These are phyloP conservation scores for Trametes sp. DNA, from an alignment of 1,284 basidiomycete genomes.

Conservation along the genomic window DNA sequence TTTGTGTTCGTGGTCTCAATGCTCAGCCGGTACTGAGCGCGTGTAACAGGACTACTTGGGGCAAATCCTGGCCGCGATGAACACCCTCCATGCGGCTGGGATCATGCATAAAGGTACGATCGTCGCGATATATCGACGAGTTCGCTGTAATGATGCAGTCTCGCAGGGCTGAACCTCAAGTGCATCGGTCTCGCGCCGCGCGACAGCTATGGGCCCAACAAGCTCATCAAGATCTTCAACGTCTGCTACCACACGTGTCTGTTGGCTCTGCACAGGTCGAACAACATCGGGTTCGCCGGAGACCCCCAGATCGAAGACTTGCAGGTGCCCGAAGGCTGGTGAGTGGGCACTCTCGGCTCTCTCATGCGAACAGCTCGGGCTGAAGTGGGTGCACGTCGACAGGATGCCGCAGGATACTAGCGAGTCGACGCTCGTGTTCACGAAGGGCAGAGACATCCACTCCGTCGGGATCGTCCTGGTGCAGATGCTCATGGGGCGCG, in stretches of 20 bases:
- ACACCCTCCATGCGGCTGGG: conserved; percentile 65
- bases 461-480: conserved; percentile 75
- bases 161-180: conserved; percentile 59
- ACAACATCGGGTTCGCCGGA: conserved; percentile 62
- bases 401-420: conserved; percentile 75
- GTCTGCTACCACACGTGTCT: conserved; percentile 69
- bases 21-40: neutral
- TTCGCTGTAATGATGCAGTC: neutral
- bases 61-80: conserved; percentile 73
- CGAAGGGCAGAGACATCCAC: conserved; percentile 76
- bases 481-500: conserved; percentile 78
- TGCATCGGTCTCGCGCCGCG: conserved; percentile 66
- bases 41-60: conserved; percentile 67
- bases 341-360: conserved; percentile 17
- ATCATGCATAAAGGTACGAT: conserved; percentile 70
- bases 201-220: conserved; percentile 56
- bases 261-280: conserved; percentile 76
- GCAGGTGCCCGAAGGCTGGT: conserved; percentile 69
- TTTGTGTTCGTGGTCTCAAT: conserved; percentile 39
- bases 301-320: conserved; percentile 50
- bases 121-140: too few relatives aligned
- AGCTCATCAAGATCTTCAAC: conserved; percentile 71
- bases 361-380: neutral
- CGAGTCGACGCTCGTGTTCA: conserved; percentile 75
- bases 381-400: neutral